Evolutionary conservation across 768 basidiomycete species (phyloP), one percentile per base, ranked within the genome.

Genomic region (Phanerochaete carnosa): DNA sequence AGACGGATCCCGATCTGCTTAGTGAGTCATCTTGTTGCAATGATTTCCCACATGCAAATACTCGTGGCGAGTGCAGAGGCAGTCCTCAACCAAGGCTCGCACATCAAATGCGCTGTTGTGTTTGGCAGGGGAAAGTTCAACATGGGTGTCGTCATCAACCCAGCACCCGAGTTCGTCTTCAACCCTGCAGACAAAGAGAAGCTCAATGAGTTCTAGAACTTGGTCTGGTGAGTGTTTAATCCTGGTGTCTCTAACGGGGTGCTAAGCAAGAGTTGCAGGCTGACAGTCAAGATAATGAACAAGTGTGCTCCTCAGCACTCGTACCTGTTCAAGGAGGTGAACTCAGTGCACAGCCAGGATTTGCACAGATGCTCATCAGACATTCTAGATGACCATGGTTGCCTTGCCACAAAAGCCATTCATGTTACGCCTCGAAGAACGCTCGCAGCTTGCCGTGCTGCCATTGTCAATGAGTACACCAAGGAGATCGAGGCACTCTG

Each of bases 291-390:
- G 59, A 62, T 72, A 45, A 69, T 76, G 58, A 83, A 81, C 58
- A 62, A 62, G 22, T 74, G 67, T 56, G 78, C 80, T 0, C 81
- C 81, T 9, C 66, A 72, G 28, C 79, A 81, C 62, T 80, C 78
- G 1, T 66, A 78, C 22, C 63, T 82, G 5, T 80, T 80, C 69
- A 80, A 80, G 58, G 79, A 80, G 74, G 77, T 75, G 11, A 45
- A 66, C 32, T 15, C 15, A 13, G 22, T 52, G 11, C 19, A 19
- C 11, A 9, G 37, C 9, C 9, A 51, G 62, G 25, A 49, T 2
- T 25, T 32, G n/a, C n/a, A n/a, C n/a, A n/a, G n/a, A n/a, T 47
- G 30, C n/a, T n/a, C n/a, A n/a, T n/a, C n/a, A n/a, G n/a, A n/a
- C n/a, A n/a, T n/a, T n/a, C n/a, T n/a, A n/a, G n/a, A n/a, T n/a